Conservation (phyloP, 139 green algal species). For the Deuterostichococcus epilithicus region DNA sequence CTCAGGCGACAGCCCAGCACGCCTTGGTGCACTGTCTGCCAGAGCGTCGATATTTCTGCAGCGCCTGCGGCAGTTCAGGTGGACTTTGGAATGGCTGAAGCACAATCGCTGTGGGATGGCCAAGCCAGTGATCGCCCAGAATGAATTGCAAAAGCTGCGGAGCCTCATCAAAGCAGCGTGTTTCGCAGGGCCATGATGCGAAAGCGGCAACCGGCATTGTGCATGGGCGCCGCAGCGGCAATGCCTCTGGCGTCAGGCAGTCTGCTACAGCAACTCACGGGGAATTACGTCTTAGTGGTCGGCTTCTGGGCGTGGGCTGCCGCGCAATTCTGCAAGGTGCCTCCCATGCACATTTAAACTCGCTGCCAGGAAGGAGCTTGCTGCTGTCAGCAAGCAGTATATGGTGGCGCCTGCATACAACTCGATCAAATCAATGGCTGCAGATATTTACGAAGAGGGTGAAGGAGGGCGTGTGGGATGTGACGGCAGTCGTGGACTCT, state of each 20-base stretch:
- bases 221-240: neutral
- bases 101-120: no score
- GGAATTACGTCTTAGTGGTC: slow-evolving; percentile 81
- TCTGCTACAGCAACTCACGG: slow-evolving; percentile 26
- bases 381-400: neutral
- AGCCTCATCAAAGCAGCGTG: no score
- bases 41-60: neutral
- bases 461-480: slow-evolving; percentile 79
- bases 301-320: slow-evolving; percentile 86
- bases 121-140: no score
- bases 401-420: neutral
- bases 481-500: slow-evolving; percentile 73
- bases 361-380: neutral
- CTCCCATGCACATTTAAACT: neutral
- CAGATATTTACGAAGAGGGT: slow-evolving; percentile 85
- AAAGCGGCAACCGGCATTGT: neutral
- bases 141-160: no score
- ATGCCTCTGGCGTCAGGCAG: neutral
- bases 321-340: slow-evolving; percentile 82
- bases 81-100: neutral
- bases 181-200: neutral
- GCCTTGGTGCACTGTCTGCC: neutral
- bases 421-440: slow-evolving; percentile 3
- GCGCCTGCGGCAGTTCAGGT: neutral
- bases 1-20: neutral